Base-by-base conservation (phyloP, 2,329 filamentous ascomycete genomes). In the Trichophyton simii region DNA sequence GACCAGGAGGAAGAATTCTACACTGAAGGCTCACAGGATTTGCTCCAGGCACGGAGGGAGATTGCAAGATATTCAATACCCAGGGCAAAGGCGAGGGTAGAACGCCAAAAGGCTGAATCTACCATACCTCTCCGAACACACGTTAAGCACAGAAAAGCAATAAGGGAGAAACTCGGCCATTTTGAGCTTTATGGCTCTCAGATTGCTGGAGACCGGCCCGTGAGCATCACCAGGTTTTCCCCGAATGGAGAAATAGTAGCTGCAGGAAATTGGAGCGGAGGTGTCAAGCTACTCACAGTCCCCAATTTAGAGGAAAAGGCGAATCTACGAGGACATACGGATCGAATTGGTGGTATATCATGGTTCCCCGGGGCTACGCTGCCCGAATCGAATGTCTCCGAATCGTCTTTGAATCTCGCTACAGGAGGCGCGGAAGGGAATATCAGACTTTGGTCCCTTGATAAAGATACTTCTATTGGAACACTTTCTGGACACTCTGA, bases 101-200 rank as follows among this genome's bases (percentile, higher is more conserved):
- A 83, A 20, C 87, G 87, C 67, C 90, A 96, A 71, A 88, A 87
- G 69, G 79, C 82, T 62, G 94, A 97, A 72, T 84, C 89, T 22
- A 85, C 82, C 0, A 96, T 97, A 66, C 86, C 89, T 1, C 78
- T 97, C 59, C 84, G 91, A 65, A 94, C 89, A 3, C 94, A 99
- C 70, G 88, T 96, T 71, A 94, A 92, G 69, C 91, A 95, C 72
- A 85, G 94, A 62, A 96, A 95, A 72, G 84, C 84, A 28, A 82
- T 97, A 72, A 96, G 95, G 75, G 89, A 95, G 67, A 83, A 84
- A 62, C 74, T 99, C 34, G 81, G 87, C 66, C 87, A 81, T 0
- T 95, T 96, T 66, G 92, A 97, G 70, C 81, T 99, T 15, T 94
- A 94, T 71, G 95, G 90, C 18, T 95, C 89, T 71, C 94, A 99